These are phyloP conservation scores for Mortierella polycephala DNA, from an alignment of 371 early-diverging fungal species.

Conservation along the genomic window DNA sequence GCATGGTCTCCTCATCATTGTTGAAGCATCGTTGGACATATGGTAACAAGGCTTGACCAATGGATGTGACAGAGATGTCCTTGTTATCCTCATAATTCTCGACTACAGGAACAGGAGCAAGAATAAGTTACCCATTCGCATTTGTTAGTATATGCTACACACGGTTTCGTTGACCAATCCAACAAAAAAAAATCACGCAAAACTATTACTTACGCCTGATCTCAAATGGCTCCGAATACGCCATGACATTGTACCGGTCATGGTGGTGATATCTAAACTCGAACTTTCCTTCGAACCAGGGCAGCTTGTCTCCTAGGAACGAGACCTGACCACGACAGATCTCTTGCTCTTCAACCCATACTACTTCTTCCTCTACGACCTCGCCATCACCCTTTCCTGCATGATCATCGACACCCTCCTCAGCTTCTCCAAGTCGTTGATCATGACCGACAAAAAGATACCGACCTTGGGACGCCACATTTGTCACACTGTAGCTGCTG, in stretches of 20 bases:
- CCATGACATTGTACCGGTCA: conserved; percentile 86
- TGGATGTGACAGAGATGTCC: conserved; percentile 27
- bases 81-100: conserved; percentile 12
- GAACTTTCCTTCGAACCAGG: conserved; percentile 88
- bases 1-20: conserved; percentile 65
- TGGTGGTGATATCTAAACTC: conserved; percentile 93
- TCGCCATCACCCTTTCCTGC: conserved; percentile 59
- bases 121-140: no score
- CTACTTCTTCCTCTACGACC: conserved; percentile 46
- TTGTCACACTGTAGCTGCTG: conserved; percentile 77
- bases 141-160: no score
- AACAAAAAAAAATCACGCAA: no score
- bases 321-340: conserved; percentile 62
- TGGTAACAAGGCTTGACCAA: conserved; percentile 42
- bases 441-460: conserved; percentile 63
- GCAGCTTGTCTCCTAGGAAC: conserved; percentile 71
- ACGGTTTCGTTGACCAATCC: no score
- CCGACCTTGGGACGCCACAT: conserved; percentile 74
- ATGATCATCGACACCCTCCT: conserved; percentile 48
- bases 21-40: conserved; percentile 54
- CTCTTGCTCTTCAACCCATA: conserved; percentile 36
- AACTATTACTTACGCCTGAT: conserved; percentile 71
- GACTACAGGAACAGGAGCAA: no score
- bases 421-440: conserved; percentile 31
- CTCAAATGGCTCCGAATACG: conserved; percentile 80